Evolutionary conservation across 1,284 basidiomycete genomes (phyloP).

Genomic region (Apiotrichum laibachii): DNA sequence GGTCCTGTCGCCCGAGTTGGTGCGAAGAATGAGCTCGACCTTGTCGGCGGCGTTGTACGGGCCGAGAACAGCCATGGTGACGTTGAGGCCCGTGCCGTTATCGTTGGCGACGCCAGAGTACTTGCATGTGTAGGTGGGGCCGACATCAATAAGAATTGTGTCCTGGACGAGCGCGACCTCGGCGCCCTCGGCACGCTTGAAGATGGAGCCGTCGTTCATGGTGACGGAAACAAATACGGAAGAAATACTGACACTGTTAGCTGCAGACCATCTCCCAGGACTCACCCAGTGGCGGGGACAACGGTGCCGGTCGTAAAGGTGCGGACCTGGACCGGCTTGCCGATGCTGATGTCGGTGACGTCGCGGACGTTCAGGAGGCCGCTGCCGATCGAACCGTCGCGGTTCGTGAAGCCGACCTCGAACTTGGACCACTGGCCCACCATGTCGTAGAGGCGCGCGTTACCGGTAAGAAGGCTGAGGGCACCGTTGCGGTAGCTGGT

Average conservation of each 20-base stretch:
- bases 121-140: slow-evolving; percentile 6
- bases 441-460: slow-evolving; percentile 17
- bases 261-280: neutral
- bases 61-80: slow-evolving; percentile 19
- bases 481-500: slow-evolving; percentile 10
- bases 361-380: neutral
- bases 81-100: slow-evolving; percentile 12
- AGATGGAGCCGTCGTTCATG: slow-evolving; percentile 15
- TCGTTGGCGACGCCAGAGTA: slow-evolving; percentile 8
- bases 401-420: slow-evolving; percentile 13
- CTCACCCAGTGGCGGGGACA: neutral
- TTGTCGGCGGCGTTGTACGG: slow-evolving; percentile 16
- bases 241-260: slow-evolving; percentile 1
- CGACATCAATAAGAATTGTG: slow-evolving; percentile 11
- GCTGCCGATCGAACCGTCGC: slow-evolving; percentile 14
- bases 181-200: slow-evolving; percentile 1
- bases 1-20: slow-evolving; percentile 2
- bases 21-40: slow-evolving; percentile 15
- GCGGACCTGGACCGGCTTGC: slow-evolving; percentile 9
- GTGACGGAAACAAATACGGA: slow-evolving; percentile 2
- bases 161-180: slow-evolving; percentile 10
- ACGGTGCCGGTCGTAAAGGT: neutral
- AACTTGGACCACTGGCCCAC: slow-evolving; percentile 14
- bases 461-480: slow-evolving; percentile 7
- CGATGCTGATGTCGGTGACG: slow-evolving; percentile 10